Evolutionary conservation across 73 alveolate genomes (phyloP), one percentile per base, ranked within the genome.

Genomic region (Urostyla sp.): DNA sequence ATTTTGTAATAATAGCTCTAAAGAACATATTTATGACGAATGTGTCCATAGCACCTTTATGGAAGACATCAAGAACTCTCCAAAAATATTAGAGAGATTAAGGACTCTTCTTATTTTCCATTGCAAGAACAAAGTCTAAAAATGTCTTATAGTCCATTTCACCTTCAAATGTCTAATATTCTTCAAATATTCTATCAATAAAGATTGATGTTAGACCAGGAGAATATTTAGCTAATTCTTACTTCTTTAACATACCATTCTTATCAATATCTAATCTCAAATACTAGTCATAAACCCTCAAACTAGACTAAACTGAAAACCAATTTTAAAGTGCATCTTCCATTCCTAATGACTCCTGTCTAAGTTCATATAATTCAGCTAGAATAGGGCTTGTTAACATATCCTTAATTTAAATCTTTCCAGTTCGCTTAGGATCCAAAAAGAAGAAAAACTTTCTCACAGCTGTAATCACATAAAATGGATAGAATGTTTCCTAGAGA

Each of bases 131-230:
- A 73, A 97, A 97, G 87, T 97, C 99, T 4, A 96, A 67, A 90
- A 97, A 97, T 31, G 99, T 95, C 77, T 97, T 97, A 90, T 95
- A 97, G 87, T 97, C 99, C 95, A 95, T 95, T 56, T 94, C 99
- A 28, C 98, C 98, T 84, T 94, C 99, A 73, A 91, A 95, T 40
- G 98, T 95, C 79, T 95, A 85, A 61, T 90, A 95, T 69, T 95
- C 99, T 82, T 95, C 98, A 79, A 96, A 96, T 21, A 96, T 89
- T 75, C 99, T 87, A 73, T 95, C 98, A 36, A 96, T 96, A 72
- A 96, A 96, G 46, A 96, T 95, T 20, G 76, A 67, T 20, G 99
- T 95, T 23, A 96, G 91, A 7, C 98, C 98, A 63, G 94, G 90
- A 7, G 97, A 85, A 77, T 91, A 95, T 43, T 92, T 88, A 3